Conservation (phyloP, 2,329 filamentous ascomycete species). For the Claviceps arundinis region DNA sequence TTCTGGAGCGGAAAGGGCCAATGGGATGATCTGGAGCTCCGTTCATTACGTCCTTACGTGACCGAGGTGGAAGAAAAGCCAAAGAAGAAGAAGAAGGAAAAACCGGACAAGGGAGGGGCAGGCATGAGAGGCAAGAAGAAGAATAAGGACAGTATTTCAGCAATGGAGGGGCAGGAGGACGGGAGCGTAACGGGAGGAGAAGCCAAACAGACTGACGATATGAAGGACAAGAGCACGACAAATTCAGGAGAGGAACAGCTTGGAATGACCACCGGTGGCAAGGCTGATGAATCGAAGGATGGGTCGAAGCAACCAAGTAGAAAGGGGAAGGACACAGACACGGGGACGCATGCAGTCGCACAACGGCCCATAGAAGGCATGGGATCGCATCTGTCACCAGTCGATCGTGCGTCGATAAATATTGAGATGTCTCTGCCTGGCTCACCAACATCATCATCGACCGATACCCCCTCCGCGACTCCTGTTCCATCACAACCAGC, state of each 20-base stretch:
- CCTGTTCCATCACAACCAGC: constrained; percentile 11
- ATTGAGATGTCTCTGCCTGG: no score
- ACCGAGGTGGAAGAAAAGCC: constrained; percentile 49
- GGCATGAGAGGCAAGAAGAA: constrained; percentile 18
- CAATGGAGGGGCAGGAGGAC: neutral
- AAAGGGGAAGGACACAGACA: neutral
- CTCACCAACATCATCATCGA: neutral
- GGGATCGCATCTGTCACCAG: neutral
- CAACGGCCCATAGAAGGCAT: neutral
- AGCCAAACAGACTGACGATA: constrained; percentile 7
- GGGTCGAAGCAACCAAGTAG: neutral
- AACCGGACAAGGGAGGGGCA: constrained; percentile 19
- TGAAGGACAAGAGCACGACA: constrained; percentile 3
- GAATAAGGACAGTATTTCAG: constrained; percentile 14
- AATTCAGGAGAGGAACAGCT: neutral
- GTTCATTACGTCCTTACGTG: constrained; percentile 53
- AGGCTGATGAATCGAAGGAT: neutral
- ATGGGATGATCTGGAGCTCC: constrained; percentile 64
- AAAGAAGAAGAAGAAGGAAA: constrained; percentile 45
- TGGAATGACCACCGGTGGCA: neutral
- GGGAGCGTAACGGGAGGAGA: neutral
- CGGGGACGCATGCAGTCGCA: neutral
- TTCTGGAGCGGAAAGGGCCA: constrained; percentile 88
- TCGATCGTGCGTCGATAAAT: neutral
- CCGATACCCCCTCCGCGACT: neutral